Evolutionary conservation across 805 yeast genomes (phyloP).

Genomic region (Cyberlindnera samutprakarnensis): DNA sequence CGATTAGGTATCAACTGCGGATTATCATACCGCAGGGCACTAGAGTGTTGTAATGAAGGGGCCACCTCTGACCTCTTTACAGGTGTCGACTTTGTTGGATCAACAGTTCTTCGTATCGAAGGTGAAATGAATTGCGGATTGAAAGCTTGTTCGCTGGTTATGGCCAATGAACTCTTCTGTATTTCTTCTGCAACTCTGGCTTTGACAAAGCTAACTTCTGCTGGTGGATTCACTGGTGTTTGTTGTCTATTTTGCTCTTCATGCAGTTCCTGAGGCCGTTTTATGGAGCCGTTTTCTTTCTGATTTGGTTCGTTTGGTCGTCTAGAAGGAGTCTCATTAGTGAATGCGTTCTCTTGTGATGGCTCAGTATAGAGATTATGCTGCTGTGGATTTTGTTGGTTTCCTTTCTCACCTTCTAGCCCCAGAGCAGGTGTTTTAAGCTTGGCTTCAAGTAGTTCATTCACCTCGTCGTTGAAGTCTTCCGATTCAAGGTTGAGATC

Average conservation of each 20-base stretch:
- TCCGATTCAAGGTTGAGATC: constrained; percentile 32
- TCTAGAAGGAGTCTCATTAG: constrained; percentile 11
- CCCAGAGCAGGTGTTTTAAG: constrained; percentile 12
- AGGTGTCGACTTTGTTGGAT: constrained; percentile 62
- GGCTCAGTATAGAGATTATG: background rate
- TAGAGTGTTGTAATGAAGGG: background rate
- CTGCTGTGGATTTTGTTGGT: constrained; percentile 3
- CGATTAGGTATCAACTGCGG: constrained; percentile 21
- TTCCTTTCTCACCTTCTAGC: constrained; percentile 6
- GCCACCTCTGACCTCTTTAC: constrained; percentile 33
- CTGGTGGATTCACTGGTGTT: constrained; percentile 4
- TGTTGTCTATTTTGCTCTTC: background rate
- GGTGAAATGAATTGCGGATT: constrained; percentile 53
- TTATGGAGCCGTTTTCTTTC: background rate
- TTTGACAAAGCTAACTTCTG: constrained; percentile 42
- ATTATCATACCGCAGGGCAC: constrained; percentile 19
- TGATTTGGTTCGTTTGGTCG: background rate
- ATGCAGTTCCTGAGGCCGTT: no score
- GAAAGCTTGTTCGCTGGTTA: constrained; percentile 34
- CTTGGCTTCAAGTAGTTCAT: constrained; percentile 16
- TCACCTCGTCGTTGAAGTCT: constrained; percentile 25
- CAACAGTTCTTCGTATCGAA: constrained; percentile 51
- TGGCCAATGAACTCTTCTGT: constrained; percentile 31
- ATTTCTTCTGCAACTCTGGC: constrained; percentile 58
- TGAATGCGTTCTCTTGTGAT: background rate